A percentile compares a stretch with the other conserved stretches of the same genome.
Evolutionary conservation across 306 rosid genomes (phyloP).

Genomic region (Dryas alaskensis): DNA sequence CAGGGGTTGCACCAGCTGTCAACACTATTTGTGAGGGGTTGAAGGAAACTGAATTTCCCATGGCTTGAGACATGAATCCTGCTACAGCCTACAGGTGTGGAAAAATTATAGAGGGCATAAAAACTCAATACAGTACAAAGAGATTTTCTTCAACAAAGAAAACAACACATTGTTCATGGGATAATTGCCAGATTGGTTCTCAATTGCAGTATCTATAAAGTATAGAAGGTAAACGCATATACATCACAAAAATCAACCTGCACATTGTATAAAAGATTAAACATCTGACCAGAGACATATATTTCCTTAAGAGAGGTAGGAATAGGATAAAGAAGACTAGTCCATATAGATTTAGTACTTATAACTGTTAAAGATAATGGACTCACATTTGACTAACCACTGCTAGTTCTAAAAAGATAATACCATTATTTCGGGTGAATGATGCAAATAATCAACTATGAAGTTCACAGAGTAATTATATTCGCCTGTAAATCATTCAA

Average conservation of each 20-base stretch:
- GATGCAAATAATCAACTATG: neutral
- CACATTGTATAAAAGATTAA: neutral
- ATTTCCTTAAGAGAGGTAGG: neutral
- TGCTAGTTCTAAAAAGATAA: neutral
- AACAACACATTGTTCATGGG: neutral
- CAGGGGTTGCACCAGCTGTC: slow-evolving; percentile 70
- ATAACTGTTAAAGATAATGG: neutral
- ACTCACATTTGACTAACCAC: neutral
- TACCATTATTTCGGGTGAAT: neutral
- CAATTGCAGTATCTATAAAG: neutral
- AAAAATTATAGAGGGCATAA: slow-evolving; percentile 17
- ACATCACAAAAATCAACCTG: slow-evolving; percentile 10
- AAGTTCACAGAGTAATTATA: slow-evolving; percentile 5
- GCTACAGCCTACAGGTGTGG: slow-evolving; percentile 66
- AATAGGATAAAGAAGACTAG: neutral
- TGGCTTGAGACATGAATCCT: slow-evolving; percentile 77
- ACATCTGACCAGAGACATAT: neutral
- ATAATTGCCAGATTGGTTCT: neutral
- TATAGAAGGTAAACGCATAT: neutral
- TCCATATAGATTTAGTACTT: neutral
- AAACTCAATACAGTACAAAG: neutral
- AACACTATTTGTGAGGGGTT: slow-evolving; percentile 65
- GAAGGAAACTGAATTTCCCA: slow-evolving; percentile 59
- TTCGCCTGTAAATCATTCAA: neutral
- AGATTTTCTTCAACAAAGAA: neutral